A percentile compares a stretch with the other conserved stretches of the same genome.
These are phyloP conservation scores for Pseudogymnoascus destructans DNA, from an alignment of 2,329 filamentous ascomycete species.

Conservation along the genomic window DNA sequence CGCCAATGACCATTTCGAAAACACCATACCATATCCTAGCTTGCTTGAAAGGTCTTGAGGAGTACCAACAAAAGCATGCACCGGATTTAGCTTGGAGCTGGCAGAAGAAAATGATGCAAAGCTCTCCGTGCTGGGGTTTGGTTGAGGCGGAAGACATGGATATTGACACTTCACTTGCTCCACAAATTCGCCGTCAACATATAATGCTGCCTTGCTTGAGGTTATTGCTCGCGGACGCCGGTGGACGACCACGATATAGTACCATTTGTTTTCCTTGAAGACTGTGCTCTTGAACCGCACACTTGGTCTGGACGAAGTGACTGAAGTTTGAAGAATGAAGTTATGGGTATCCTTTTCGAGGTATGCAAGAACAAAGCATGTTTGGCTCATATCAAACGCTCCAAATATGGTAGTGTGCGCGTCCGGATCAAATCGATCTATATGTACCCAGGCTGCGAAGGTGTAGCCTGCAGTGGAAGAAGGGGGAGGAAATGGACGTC, in stretches of 20 bases:
- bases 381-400: constrained; percentile 81
- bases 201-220: constrained; percentile 72
- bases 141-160: constrained; percentile 58
- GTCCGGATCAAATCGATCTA: constrained; percentile 73
- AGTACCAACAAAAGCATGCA: constrained; percentile 89
- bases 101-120: constrained; percentile 55
- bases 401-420: constrained; percentile 94
- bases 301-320: constrained; percentile 73
- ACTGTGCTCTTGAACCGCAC: constrained; percentile 78
- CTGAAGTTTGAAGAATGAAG: constrained; percentile 91
- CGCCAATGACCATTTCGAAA: constrained; percentile 77
- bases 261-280: constrained; percentile 73
- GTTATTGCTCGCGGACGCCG: constrained; percentile 55
- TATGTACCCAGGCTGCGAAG: constrained; percentile 74
- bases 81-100: constrained; percentile 45
- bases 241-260: constrained; percentile 85
- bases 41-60: constrained; percentile 73
- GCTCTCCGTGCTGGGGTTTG: constrained; percentile 50
- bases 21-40: constrained; percentile 58
- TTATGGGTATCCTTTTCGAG: constrained; percentile 87
- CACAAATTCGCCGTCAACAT: constrained; percentile 84
- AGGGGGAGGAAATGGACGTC: constrained; percentile 70
- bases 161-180: constrained; percentile 88
- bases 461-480: constrained; percentile 72
- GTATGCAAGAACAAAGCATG: constrained; percentile 87